Evolutionary conservation across 805 yeast species (phyloP).

Genomic region (Metschnikowia cerradonensis): DNA sequence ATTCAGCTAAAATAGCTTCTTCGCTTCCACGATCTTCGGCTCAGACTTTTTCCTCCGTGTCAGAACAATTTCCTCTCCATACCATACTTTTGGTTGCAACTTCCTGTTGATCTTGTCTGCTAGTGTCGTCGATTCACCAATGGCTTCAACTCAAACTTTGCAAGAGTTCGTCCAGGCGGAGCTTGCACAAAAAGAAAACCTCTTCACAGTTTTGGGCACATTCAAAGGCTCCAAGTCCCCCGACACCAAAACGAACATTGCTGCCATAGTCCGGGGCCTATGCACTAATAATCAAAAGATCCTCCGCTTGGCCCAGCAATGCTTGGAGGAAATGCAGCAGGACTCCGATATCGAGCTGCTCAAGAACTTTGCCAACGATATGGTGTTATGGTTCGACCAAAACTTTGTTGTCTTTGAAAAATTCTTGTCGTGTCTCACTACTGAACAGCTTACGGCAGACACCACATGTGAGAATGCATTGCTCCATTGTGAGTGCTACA

Average conservation of each 20-base stretch:
- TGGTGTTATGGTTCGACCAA: conserved; percentile 36
- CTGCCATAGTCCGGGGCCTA: conserved; percentile 36
- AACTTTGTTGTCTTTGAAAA: conserved; percentile 33
- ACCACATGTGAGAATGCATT: conserved; percentile 28
- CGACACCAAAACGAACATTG: conserved; percentile 18
- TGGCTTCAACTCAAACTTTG: background rate
- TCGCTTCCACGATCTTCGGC: background rate
- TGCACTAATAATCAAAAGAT: conserved; percentile 36
- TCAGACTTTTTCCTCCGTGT: too few relatives aligned
- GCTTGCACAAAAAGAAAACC: conserved; percentile 29
- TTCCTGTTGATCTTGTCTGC: too few relatives aligned
- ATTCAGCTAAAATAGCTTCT: background rate
- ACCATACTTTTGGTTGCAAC: too few relatives aligned
- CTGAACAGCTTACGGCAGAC: conserved; percentile 15
- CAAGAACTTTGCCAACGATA: conserved; percentile 36
- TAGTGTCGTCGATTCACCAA: background rate
- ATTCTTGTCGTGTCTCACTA: conserved; percentile 20
- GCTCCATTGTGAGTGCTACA: conserved; percentile 27
- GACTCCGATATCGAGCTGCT: conserved; percentile 20
- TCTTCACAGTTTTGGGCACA: conserved; percentile 33
- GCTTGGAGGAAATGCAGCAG: conserved; percentile 14
- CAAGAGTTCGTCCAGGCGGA: conserved; percentile 21
- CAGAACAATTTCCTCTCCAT: too few relatives aligned
- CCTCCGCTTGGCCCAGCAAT: conserved; percentile 17
- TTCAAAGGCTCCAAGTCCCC: conserved; percentile 29